Base-by-base conservation (phyloP, 2,329 filamentous ascomycete genomes). In the Xylaria sp. region DNA sequence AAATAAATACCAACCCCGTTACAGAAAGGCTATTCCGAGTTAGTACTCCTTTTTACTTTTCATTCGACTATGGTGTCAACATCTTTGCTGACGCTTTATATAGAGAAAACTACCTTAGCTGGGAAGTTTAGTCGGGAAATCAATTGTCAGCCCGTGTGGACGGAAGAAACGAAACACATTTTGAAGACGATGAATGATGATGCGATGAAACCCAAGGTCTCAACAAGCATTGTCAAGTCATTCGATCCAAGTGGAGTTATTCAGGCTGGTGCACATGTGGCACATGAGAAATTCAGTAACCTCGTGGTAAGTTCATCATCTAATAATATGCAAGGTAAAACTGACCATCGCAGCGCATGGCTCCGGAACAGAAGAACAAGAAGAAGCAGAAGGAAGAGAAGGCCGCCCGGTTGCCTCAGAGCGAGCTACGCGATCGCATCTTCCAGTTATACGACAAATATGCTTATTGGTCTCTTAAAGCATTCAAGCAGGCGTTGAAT, bases 401-500 rank as follows among this genome's bases (percentile, higher is more conserved):
- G 69, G 91, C 93, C 33, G 92, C 93, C 40, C 94, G 96, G 81
- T 94, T 98, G 81, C 90, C 93, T 53, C 90, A 94, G 80, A 91
- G 93, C 84, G 92, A 96, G 76, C 89, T 99, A 71, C 83, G 97
- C 81, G 94, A 97, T 81, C 87, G 89, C 72, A 90, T 99, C 69
- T 94, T 95, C 83, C 83, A 87, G 58, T 92, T 90, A 78, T 99
- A 97, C 88, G 88, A 90, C 65, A 85, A 92, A 76, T 97, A 92
- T 85, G 90, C 91, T 75, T 98, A 96, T 81, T 99, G 95, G 94
- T 90, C 92, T n/a, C 92, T 98, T 85, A 94, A 93, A 77, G 89
- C 92, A 5, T 87, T 99, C 74, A 93, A 93, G 71, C 86, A 89
- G 59, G 84, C 87, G 69, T 88, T 97, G 46, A 88, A 90, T 68